phyloP scores from a whole-genome alignment of 192 early-diverging fungal species.

The Gryganskiella cystojenkinii region DNA sequence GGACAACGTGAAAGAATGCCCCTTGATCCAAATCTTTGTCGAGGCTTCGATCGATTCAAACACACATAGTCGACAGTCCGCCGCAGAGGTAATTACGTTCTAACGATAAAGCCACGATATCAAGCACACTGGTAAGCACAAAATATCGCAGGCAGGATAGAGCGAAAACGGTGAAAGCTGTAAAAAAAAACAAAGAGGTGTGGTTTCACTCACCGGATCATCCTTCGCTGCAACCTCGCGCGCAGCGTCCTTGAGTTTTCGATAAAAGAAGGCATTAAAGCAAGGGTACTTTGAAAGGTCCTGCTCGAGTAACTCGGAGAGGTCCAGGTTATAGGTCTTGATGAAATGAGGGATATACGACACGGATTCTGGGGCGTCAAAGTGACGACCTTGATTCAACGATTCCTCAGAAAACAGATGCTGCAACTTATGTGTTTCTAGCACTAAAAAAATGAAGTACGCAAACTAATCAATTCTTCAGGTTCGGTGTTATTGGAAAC shows the following conservation, averaged over 20 bases:
- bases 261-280: slow-evolving; percentile 79
- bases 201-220: slow-evolving; percentile 54
- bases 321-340: slow-evolving; percentile 64
- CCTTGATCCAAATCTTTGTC: slow-evolving; percentile 79
- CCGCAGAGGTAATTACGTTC: slow-evolving; percentile 62
- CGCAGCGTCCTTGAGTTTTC: slow-evolving; percentile 67
- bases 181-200: slow-evolving; percentile 28
- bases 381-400: slow-evolving; percentile 63
- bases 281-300: slow-evolving; percentile 57
- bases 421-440: slow-evolving; percentile 2
- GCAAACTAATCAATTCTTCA: too few relatives aligned
- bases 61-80: slow-evolving; percentile 69
- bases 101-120: not conserved
- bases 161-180: too few relatives aligned
- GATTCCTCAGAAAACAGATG: slow-evolving; percentile 17
- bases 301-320: slow-evolving; percentile 64
- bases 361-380: slow-evolving; percentile 58
- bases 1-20: slow-evolving; percentile 68
- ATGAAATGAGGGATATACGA: slow-evolving; percentile 71
- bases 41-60: slow-evolving; percentile 65
- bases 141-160: too few relatives aligned
- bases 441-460: slow-evolving; percentile 8
- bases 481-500: too few relatives aligned
- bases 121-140: too few relatives aligned
- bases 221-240: slow-evolving; percentile 52